Percentiles rank a stretch among this genome's conserved stretches.
These are phyloP conservation scores for Punctularia strigosozonata DNA, from an alignment of 768 basidiomycete species.

Conservation along the genomic window DNA sequence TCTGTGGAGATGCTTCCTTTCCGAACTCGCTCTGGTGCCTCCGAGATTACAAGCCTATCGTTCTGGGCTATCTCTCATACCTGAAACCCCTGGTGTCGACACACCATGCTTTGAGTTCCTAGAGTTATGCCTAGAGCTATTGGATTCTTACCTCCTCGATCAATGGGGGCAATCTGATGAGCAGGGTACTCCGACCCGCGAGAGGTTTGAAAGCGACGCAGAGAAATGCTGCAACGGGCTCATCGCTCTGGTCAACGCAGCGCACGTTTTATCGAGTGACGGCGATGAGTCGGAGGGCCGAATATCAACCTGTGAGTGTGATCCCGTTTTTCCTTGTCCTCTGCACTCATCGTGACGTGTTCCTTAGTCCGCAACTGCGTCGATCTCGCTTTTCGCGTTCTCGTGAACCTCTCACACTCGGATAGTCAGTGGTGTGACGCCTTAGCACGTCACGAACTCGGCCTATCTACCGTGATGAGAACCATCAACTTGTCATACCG, in stretches of 20 bases:
- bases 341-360: constrained; percentile 2
- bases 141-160: constrained; percentile 53
- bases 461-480: constrained; percentile 36
- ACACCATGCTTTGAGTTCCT: constrained; percentile 32
- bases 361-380: constrained; percentile 33
- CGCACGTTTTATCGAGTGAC: constrained; percentile 26
- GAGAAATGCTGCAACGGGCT: constrained; percentile 35
- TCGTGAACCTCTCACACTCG: constrained; percentile 62
- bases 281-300: constrained; percentile 7
- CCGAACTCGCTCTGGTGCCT: constrained; percentile 24
- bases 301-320: constrained; percentile 12
- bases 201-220: constrained; percentile 22
- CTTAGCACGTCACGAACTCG: constrained; percentile 33
- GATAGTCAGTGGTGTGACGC: constrained; percentile 42
- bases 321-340: neutral
- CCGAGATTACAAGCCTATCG: constrained; percentile 28
- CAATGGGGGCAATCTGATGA: constrained; percentile 31
- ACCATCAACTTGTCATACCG: constrained; percentile 30
- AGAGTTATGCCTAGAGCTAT: constrained; percentile 41
- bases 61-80: constrained; percentile 19
- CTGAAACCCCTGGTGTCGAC: constrained; percentile 9
- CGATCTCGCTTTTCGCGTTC: constrained; percentile 48
- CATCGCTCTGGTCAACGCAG: constrained; percentile 36
- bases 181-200: constrained; percentile 8
- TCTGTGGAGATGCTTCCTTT: constrained; percentile 25